Evolutionary conservation across 2,329 filamentous ascomycete genomes (phyloP), one percentile per base, ranked within the genome.

Genomic region (Diaporthe ilicicola): DNA sequence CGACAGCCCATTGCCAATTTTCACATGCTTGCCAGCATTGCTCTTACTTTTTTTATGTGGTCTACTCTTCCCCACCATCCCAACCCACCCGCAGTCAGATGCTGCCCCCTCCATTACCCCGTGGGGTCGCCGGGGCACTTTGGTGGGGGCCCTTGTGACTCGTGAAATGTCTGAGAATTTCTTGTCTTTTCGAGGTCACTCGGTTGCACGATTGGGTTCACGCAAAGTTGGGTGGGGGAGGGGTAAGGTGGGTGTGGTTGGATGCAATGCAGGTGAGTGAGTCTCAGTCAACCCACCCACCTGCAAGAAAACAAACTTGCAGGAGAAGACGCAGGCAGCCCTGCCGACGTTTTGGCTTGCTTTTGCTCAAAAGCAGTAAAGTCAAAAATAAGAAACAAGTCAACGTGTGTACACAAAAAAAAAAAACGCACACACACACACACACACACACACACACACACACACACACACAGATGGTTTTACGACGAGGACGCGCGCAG

Each of bases 21-120:
- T 64, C 59, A 64, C 59, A 64, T 64, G 59, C 59, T 50, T 50
- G 59, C 42, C 59, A 37, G 59, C 37, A 24, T 50, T n/a, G n/a
- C n/a, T 12, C 29, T 19, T 24, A 10, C 2, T 12, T n/a, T 22
- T 22, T 3, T 10, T 39, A n/a, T n/a, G n/a, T n/a, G n/a, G n/a
- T n/a, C n/a, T 39, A 39, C 32, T 34, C 32, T 62, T 62, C 59
- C 59, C 59, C 59, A 64, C 59, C 44, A 64, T 17, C 59, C 44
- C 4, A 42, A 62, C 56, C 54, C 22, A 37, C 54, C 22, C 34
- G 32, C 24, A 51, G 24, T 2, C 24, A 51, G 48, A 29, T 2
- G 48, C 13, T 51, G 13, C 32, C 24, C 59, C 59, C 59, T 50
- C 59, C 59, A 64, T 64, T 64, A 50, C 59, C 59, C 59, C 59